A percentile compares a stretch with the other conserved stretches of the same genome.
Conservation (phyloP, 306 rosid genomes). For the Casuarina cunninghamiana region DNA sequence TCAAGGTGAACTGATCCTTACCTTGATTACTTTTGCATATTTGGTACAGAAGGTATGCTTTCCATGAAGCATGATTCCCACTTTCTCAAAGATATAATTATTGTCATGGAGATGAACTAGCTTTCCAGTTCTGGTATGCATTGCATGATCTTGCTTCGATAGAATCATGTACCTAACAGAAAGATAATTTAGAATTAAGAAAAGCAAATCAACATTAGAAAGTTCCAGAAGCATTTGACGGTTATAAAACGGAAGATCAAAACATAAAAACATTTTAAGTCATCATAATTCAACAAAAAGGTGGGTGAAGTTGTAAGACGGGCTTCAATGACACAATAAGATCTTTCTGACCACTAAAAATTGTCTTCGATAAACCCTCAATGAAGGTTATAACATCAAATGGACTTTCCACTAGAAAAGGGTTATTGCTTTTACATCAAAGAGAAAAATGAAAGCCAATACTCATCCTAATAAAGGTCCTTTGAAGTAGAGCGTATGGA, state of each 20-base stretch:
- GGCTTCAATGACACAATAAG: not conserved
- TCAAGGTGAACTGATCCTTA: slow-evolving; percentile 23
- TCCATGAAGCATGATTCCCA: slow-evolving; percentile 87
- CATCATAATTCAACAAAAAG: too few relatives aligned
- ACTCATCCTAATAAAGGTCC: not conserved
- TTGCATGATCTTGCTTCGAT: slow-evolving; percentile 45
- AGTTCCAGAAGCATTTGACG: not conserved
- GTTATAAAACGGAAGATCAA: not conserved
- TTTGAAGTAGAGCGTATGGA: not conserved
- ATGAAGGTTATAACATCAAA: not conserved
- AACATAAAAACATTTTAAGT: too few relatives aligned
- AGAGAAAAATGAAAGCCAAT: not conserved
- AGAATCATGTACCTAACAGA: slow-evolving; percentile 66
- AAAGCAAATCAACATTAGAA: slow-evolving; percentile 9
- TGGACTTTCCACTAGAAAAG: not conserved
- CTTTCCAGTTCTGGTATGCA: slow-evolving; percentile 37
- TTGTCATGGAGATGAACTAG: slow-evolving; percentile 24
- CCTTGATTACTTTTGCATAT: slow-evolving; percentile 62
- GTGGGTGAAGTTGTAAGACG: not conserved
- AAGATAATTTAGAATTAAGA: slow-evolving; percentile 17
- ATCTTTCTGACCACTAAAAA: not conserved
- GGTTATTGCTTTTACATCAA: not conserved
- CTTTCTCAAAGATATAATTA: slow-evolving; percentile 55
- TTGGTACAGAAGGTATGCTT: slow-evolving; percentile 73
- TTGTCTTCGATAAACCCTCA: not conserved